These are phyloP conservation scores for Litchi chinensis DNA, from an alignment of 345 rosid species.

Conservation along the genomic window DNA sequence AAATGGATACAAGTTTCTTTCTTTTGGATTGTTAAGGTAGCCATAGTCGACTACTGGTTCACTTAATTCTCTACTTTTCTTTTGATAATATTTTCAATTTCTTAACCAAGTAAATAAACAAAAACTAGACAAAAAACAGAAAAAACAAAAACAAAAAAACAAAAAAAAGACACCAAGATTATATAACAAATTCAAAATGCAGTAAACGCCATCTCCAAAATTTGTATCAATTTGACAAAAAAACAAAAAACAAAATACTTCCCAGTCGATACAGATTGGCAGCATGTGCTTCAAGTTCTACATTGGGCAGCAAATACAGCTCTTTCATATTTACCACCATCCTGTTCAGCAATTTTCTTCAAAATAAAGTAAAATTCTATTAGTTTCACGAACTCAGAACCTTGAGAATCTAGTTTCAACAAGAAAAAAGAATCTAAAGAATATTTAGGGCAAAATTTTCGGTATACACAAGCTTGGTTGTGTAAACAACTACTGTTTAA, in stretches of 20 bases:
- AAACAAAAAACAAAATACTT: too few relatives aligned
- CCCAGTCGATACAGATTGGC: conserved; percentile 89
- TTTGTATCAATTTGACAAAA: conserved; percentile 17
- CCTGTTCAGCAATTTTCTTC: conserved; percentile 89
- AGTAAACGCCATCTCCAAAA: conserved; percentile 6
- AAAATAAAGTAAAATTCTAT: conserved; percentile 26
- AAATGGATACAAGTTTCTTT: too few relatives aligned
- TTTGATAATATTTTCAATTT: too few relatives aligned
- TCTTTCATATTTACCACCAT: conserved; percentile 81
- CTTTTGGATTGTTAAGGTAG: too few relatives aligned
- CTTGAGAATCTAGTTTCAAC: neutral
- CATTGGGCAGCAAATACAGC: conserved; percentile 89
- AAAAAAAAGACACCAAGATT: too few relatives aligned
- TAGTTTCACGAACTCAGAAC: conserved; percentile 6
- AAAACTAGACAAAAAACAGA: too few relatives aligned
- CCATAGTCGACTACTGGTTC: too few relatives aligned
- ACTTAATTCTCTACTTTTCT: too few relatives aligned
- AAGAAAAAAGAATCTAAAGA: too few relatives aligned
- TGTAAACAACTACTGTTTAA: neutral
- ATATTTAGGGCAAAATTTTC: neutral
- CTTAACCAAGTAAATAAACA: too few relatives aligned
- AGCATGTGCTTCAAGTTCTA: conserved; percentile 88
- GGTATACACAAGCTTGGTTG: neutral
- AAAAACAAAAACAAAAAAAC: too few relatives aligned
- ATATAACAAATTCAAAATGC: neutral